Evolutionary conservation across 2,329 filamentous ascomycete species (phyloP).

Genomic region (Leptographium flavum): DNA sequence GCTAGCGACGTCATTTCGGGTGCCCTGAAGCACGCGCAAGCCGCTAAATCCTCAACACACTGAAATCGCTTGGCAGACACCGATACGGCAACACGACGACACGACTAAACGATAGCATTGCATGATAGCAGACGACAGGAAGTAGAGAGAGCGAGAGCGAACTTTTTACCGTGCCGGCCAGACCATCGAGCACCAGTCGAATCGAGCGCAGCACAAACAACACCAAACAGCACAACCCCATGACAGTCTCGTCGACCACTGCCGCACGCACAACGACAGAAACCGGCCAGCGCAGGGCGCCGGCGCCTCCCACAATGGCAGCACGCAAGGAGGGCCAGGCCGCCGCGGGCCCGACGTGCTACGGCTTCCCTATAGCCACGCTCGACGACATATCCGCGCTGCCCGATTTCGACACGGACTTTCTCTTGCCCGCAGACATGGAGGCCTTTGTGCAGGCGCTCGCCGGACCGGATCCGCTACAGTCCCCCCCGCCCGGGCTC

Average conservation of each 20-base stretch:
- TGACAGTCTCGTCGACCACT: background rate
- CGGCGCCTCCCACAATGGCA: background rate
- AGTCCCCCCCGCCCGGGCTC: conserved; percentile 27
- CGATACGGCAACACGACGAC: background rate
- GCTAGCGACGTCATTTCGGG: background rate
- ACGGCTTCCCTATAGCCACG: conserved; percentile 46
- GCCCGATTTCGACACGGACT: conserved; percentile 70
- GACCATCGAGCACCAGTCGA: too few relatives aligned
- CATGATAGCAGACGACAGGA: too few relatives aligned
- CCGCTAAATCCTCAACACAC: too few relatives aligned
- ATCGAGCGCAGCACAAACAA: too few relatives aligned
- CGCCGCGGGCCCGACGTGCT: conserved; percentile 13
- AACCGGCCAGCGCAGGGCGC: background rate
- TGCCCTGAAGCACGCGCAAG: too few relatives aligned
- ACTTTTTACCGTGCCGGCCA: too few relatives aligned
- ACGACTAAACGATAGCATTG: background rate
- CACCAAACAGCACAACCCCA: background rate
- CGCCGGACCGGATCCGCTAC: conserved; percentile 62
- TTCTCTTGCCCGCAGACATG: conserved; percentile 59
- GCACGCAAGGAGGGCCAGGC: background rate
- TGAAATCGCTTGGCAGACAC: too few relatives aligned
- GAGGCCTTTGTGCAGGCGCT: conserved; percentile 69
- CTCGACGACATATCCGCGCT: conserved; percentile 54
- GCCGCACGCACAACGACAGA: background rate
- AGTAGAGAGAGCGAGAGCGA: too few relatives aligned